These are phyloP conservation scores for Teratosphaeria epicoccoides DNA, from an alignment of 2,329 filamentous ascomycete genomes.

Conservation along the genomic window DNA sequence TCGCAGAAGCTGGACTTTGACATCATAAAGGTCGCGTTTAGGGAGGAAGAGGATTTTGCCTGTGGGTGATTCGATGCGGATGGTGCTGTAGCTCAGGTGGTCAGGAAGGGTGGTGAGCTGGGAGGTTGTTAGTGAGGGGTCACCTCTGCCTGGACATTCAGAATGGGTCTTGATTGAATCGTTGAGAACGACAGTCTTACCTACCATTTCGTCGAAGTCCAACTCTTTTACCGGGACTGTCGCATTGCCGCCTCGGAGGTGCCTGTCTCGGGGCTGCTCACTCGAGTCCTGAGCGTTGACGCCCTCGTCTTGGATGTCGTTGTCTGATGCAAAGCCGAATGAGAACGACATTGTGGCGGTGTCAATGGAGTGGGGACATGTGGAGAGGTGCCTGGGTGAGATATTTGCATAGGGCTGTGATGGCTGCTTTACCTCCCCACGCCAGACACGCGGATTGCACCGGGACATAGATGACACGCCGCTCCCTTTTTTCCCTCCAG, in stretches of 20 bases:
- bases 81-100: conserved; percentile 58
- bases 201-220: conserved; percentile 38
- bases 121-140: conserved; percentile 1
- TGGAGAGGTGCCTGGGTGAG: too few relatives aligned
- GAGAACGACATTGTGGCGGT: not conserved
- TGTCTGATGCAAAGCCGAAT: not conserved
- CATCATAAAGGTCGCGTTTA: conserved; percentile 70
- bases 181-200: conserved; percentile 17
- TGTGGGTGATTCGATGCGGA: conserved; percentile 52
- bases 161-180: conserved; percentile 6
- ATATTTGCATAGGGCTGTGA: too few relatives aligned
- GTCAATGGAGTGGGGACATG: too few relatives aligned
- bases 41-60: conserved; percentile 48
- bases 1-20: conserved; percentile 71
- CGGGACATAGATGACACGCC: too few relatives aligned
- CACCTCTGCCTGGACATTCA: not conserved
- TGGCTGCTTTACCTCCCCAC: too few relatives aligned
- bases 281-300: too few relatives aligned
- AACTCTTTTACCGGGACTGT: conserved; percentile 23
- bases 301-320: not conserved
- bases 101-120: conserved; percentile 54
- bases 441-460: too few relatives aligned
- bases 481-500: too few relatives aligned
- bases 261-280: too few relatives aligned
- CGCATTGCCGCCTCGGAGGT: too few relatives aligned